These are phyloP conservation scores for Cystobasidium slooffiae DNA, from an alignment of 1,284 basidiomycete species.

Conservation along the genomic window DNA sequence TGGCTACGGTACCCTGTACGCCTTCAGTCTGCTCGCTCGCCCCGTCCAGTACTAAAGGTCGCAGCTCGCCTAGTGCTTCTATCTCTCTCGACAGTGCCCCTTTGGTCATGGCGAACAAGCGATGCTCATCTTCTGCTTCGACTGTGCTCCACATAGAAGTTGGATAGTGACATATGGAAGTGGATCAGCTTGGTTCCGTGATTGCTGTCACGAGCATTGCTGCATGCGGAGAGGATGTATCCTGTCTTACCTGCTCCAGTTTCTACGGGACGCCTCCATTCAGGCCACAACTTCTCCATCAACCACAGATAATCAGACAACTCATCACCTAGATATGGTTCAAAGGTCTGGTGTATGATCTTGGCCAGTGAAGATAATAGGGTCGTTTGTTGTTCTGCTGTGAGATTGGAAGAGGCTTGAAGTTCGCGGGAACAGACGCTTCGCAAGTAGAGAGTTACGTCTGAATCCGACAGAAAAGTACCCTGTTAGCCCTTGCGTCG, in stretches of 20 bases:
- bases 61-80: slow-evolving; percentile 27
- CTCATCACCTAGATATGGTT: slow-evolving; percentile 36
- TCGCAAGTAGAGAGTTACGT: not conserved
- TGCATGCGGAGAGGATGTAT: not conserved
- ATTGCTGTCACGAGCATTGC: not conserved
- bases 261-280: slow-evolving; percentile 22
- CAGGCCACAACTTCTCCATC: slow-evolving; percentile 35
- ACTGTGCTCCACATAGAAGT: not conserved
- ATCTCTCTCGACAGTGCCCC: slow-evolving; percentile 21
- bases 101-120: slow-evolving; percentile 27
- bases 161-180: not conserved
- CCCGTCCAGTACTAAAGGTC: not conserved
- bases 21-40: not conserved
- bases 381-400: slow-evolving; percentile 11
- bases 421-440: not conserved
- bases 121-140: slow-evolving; percentile 12
- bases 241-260: slow-evolving; percentile 16
- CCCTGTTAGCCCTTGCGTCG: too few species aligned
- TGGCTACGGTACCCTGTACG: not conserved
- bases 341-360: slow-evolving; percentile 34
- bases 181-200: not conserved
- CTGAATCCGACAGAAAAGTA: not conserved
- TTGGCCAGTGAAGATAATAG: slow-evolving; percentile 26
- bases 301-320: slow-evolving; percentile 35
- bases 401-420: slow-evolving; percentile 14